Evolutionary conservation across 495 filamentous ascomycete species (phyloP), one percentile per base, ranked within the genome.

Genomic region (Mycothermus thermophilus): DNA sequence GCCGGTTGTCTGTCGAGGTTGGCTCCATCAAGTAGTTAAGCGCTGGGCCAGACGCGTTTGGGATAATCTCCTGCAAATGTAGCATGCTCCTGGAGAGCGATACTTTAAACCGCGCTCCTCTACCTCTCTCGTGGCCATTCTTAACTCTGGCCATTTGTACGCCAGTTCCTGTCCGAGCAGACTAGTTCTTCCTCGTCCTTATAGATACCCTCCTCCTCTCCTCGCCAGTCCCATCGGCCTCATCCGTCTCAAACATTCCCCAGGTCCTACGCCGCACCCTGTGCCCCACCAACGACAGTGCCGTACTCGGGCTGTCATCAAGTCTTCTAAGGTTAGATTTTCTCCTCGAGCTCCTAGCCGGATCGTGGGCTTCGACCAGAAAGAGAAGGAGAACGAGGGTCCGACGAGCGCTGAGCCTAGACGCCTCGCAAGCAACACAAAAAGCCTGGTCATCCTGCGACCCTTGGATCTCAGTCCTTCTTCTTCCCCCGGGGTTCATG

Each of bases 241-340:
- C 34, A 14, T 38, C 38, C 39, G 32, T 45, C 39, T 42, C 37
- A 42, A 34, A 33, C 19, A 1, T 34, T 35, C 38, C 28, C 37
- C 38, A 32, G 31, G 35, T 36, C 37, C 27, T 27, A 36, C 46
- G 42, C 42, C 46, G 41, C 46, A 38, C 35, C 38, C 43, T 41
- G 38, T n/a, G n/a, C n/a, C n/a, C n/a, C 43, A 34, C 38, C 43
- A 45, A 34, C 17, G 18, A 17, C 28, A 19, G 34, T 26, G 38
- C 43, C 43, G 21, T 38, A 44, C 28, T 40, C 37, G 31, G 33
- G 33, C 24, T 32, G 34, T 19, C 33, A 25, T 29, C 23, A 22
- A 32, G 26, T 18, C 24, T 14, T 28, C 28, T 28, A 36, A 35
- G 37, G 33, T 33, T 28, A 39, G 41, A 34, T 27, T 25, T 6